These are phyloP conservation scores for Senecio squalidus DNA, from an alignment of 140 eudicot genomes.

Conservation along the genomic window DNA sequence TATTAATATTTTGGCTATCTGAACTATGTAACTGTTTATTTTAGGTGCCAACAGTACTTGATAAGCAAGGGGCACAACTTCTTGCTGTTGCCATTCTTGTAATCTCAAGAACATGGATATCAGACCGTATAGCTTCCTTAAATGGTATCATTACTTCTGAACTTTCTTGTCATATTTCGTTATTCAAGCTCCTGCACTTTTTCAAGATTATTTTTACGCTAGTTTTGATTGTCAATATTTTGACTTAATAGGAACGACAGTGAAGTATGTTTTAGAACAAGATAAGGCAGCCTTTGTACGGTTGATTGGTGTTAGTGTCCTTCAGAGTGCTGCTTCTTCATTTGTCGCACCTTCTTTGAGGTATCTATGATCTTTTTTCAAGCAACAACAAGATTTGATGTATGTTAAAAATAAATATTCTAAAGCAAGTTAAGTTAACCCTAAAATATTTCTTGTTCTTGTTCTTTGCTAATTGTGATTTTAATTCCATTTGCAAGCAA, in stretches of 20 bases:
- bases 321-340: conserved; percentile 98
- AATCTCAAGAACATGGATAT: conserved; percentile 87
- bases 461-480: too few relatives aligned
- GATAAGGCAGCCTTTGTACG: conserved; percentile 84
- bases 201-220: background rate
- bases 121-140: conserved; percentile 96
- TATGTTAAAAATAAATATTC: too few relatives aligned
- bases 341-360: conserved; percentile 95
- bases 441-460: too few relatives aligned
- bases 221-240: background rate
- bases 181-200: conserved; percentile 2
- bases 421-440: too few relatives aligned
- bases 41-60: conserved; percentile 91
- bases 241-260: conserved; percentile 74
- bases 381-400: conserved; percentile 5
- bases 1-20: too few relatives aligned
- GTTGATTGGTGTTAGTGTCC: conserved; percentile 85
- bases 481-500: too few relatives aligned
- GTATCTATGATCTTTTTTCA: conserved; percentile 30
- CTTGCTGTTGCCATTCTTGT: conserved; percentile 92
- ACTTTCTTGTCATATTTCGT: background rate
- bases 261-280: conserved; percentile 90
- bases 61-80: conserved; percentile 95
- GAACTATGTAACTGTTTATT: conserved; percentile 22
- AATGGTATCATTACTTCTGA: conserved; percentile 48